phyloP scores from a whole-genome alignment of 2,329 filamentous ascomycete genomes.

The Sphaerulina musiva region DNA sequence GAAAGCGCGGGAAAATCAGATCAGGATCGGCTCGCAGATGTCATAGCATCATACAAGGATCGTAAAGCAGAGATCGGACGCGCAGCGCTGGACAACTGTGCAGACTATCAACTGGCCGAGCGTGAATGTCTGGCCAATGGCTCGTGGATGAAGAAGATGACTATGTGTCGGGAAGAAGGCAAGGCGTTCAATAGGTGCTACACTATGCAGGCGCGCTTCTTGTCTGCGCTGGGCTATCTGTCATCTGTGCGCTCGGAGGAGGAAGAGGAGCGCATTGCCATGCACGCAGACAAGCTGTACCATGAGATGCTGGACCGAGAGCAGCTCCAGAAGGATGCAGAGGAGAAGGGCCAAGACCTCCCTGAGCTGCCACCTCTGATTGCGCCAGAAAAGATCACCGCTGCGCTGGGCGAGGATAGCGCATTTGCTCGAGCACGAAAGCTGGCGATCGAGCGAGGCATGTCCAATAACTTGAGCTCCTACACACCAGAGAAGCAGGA shows the following conservation, averaged over 20 bases:
- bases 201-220: constrained; percentile 79
- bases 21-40: constrained; percentile 70
- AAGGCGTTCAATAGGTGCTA: constrained; percentile 79
- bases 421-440: constrained; percentile 27
- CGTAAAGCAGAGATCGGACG: constrained; percentile 69
- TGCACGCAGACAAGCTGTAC: constrained; percentile 89
- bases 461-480: constrained; percentile 47
- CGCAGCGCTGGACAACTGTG: constrained; percentile 88
- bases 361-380: constrained; percentile 57
- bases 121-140: constrained; percentile 74
- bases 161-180: constrained; percentile 74
- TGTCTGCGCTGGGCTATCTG: constrained; percentile 85
- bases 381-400: constrained; percentile 23
- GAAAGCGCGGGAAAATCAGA: constrained; percentile 65
- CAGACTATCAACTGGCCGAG: constrained; percentile 76
- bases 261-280: constrained; percentile 79
- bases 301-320: constrained; percentile 83
- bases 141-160: constrained; percentile 60
- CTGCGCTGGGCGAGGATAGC: constrained; percentile 29
- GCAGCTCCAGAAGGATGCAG: constrained; percentile 61
- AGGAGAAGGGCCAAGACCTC: constrained; percentile 47
- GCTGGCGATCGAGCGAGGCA: constrained; percentile 25
- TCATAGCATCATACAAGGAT: constrained; percentile 78
- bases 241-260: constrained; percentile 57
- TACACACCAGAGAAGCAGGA: constrained; percentile 51